Evolutionary conservation across 2,329 filamentous ascomycete genomes (phyloP).

Genomic region (Penicillium sp.): DNA sequence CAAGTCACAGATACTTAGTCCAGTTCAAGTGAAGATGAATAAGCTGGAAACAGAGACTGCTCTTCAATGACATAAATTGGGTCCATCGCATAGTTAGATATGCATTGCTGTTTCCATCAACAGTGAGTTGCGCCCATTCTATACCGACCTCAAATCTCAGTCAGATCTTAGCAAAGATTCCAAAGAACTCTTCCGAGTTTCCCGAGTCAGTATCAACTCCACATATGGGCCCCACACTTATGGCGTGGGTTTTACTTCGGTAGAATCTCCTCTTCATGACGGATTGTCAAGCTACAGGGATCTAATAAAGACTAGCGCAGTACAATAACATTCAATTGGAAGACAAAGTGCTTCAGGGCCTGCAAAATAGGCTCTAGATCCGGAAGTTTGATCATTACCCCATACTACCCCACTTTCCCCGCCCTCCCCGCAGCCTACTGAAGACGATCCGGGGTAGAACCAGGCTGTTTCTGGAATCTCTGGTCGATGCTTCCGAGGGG

Average conservation of each 20-base stretch:
- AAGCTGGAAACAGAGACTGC: too few species aligned
- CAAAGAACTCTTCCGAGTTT: background rate
- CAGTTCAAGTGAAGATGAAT: background rate
- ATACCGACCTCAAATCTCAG: background rate
- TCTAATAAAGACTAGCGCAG: background rate
- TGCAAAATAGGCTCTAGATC: background rate
- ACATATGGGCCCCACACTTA: background rate
- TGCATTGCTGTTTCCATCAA: background rate
- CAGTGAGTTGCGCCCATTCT: background rate
- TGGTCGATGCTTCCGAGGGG: too few species aligned
- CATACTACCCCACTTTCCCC: too few species aligned
- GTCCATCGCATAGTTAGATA: background rate
- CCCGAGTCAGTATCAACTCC: background rate
- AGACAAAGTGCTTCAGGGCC: background rate
- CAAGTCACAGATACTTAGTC: background rate
- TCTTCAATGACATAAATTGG: background rate
- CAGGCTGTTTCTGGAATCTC: too few species aligned
- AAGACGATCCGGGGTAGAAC: too few species aligned
- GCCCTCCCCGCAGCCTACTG: too few species aligned
- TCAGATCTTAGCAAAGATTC: background rate
- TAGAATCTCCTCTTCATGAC: too few species aligned
- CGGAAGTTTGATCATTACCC: too few species aligned
- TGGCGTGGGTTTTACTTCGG: background rate
- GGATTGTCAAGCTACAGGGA: background rate
- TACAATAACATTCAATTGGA: background rate